A percentile compares a stretch with the other conserved stretches of the same genome.
Conservation (phyloP, 371 early-diverging fungal genomes). For the Lichtheimia hyalospora region DNA sequence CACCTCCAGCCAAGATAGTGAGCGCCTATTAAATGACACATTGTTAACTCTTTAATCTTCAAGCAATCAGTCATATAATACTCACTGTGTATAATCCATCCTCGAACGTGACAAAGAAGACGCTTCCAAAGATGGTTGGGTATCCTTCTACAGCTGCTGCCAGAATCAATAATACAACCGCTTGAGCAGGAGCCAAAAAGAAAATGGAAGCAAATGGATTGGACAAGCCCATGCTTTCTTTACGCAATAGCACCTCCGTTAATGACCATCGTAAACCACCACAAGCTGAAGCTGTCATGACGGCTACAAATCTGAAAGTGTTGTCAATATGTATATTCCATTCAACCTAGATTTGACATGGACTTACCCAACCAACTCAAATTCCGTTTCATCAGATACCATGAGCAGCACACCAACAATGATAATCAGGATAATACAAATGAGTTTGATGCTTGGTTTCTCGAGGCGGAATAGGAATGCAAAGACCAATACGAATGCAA, state of each 20-base stretch:
- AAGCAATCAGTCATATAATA: background rate
- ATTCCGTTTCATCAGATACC: conserved; percentile 82
- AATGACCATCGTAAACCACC: conserved; percentile 87
- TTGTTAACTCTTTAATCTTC: background rate
- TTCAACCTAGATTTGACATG: background rate
- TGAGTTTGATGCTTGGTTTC: conserved; percentile 64
- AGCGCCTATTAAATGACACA: conserved; percentile 24
- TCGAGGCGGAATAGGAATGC: conserved; percentile 88
- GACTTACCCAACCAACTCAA: conserved; percentile 66
- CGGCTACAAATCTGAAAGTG: conserved; percentile 44
- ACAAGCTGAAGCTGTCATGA: conserved; percentile 78
- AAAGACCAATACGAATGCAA: conserved; percentile 87
- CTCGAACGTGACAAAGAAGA: conserved; percentile 42
- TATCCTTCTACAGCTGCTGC: conserved; percentile 67
- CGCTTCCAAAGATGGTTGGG: conserved; percentile 51
- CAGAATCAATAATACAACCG: conserved; percentile 59
- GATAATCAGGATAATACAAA: conserved; percentile 76
- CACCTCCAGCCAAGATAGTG: conserved; percentile 64
- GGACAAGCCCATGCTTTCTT: conserved; percentile 71
- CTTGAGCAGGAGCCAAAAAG: conserved; percentile 76
- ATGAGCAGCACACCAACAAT: conserved; percentile 80
- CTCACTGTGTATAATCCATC: conserved; percentile 45
- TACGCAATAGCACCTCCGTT: conserved; percentile 83
- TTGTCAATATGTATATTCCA: background rate
- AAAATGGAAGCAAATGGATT: conserved; percentile 84